Evolutionary conservation across 1,284 basidiomycete species (phyloP).

Genomic region (Melampsora americana): DNA sequence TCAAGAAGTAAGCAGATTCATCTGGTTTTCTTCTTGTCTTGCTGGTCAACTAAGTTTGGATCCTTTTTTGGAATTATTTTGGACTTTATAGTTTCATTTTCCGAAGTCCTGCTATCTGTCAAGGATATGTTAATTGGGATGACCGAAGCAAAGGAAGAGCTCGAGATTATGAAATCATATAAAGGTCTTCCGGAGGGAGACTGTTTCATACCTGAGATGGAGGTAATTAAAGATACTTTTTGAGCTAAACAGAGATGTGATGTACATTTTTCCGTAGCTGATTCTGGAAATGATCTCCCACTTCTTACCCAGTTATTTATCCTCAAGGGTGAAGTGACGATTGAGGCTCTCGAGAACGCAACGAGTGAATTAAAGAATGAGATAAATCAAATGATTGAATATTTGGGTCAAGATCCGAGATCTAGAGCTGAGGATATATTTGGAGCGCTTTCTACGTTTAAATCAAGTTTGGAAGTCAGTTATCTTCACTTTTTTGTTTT

Average conservation of each 20-base stretch:
- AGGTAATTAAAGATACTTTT: constrained; percentile 33
- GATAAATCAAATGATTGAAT: constrained; percentile 15
- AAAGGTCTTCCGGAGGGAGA: constrained; percentile 58
- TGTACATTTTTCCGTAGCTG: too few species aligned
- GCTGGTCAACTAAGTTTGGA: constrained; percentile 37
- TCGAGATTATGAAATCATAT: constrained; percentile 57
- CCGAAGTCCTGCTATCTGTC: constrained; percentile 64
- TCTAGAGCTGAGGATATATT: constrained; percentile 16
- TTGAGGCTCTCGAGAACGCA: constrained; percentile 9
- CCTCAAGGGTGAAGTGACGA: constrained; percentile 5
- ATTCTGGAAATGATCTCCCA: not conserved
- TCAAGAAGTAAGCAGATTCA: constrained; percentile 63
- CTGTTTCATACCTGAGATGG: constrained; percentile 65
- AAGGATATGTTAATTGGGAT: constrained; percentile 63
- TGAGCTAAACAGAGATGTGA: constrained; percentile 11
- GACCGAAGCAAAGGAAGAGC: constrained; percentile 62
- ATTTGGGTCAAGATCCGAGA: constrained; percentile 29
- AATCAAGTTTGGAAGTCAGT: constrained; percentile 30
- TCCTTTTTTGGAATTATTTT: not conserved
- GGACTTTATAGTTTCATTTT: constrained; percentile 65
- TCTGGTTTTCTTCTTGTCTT: not conserved
- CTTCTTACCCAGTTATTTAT: constrained; percentile 11
- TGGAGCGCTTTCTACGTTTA: constrained; percentile 27
- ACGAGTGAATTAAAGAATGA: constrained; percentile 13
- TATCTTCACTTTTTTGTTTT: not conserved